These are phyloP conservation scores for Penicillium sp. DNA, from an alignment of 2,329 filamentous ascomycete genomes.

Conservation along the genomic window DNA sequence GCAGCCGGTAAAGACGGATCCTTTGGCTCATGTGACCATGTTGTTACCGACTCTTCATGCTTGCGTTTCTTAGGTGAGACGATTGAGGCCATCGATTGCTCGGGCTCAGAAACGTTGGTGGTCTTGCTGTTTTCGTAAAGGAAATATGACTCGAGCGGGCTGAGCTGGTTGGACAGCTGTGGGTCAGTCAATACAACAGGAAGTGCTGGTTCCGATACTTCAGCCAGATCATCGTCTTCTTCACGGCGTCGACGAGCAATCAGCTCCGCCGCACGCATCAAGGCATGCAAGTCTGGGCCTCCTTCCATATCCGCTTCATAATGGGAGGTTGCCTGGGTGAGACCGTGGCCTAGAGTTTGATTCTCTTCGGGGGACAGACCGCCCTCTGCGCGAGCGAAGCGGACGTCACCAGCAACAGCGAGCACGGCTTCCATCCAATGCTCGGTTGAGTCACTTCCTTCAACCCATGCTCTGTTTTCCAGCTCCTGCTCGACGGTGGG, in stretches of 20 bases:
- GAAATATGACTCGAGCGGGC: slow-evolving; percentile 31
- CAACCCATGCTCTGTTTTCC: slow-evolving; percentile 10
- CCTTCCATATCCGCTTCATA: slow-evolving; percentile 36
- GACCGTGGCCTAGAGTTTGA: slow-evolving; percentile 12
- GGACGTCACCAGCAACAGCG: slow-evolving; percentile 41
- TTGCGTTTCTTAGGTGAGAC: slow-evolving; percentile 18
- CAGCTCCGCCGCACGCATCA: slow-evolving; percentile 42
- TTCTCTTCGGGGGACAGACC: slow-evolving; percentile 21
- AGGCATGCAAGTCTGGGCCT: slow-evolving; percentile 41
- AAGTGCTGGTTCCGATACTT: not conserved
- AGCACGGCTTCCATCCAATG: slow-evolving; percentile 35
- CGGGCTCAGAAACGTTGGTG: not conserved
- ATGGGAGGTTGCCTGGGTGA: slow-evolving; percentile 20
- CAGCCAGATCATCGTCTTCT: slow-evolving; percentile 11
- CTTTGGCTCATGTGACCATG: not conserved
- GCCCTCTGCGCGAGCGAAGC: slow-evolving; percentile 31
- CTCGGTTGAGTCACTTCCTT: slow-evolving; percentile 19
- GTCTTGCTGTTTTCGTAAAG: slow-evolving; percentile 37
- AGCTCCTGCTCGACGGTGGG: slow-evolving; percentile 29
- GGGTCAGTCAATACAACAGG: slow-evolving; percentile 4
- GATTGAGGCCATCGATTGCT: slow-evolving; percentile 47
- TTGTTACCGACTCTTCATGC: slow-evolving; percentile 6
- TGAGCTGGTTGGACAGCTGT: slow-evolving; percentile 15
- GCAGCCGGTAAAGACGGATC: slow-evolving; percentile 7
- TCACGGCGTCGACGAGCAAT: slow-evolving; percentile 37